Percentiles rank a stretch among this genome's conserved stretches.
phyloP scores from a whole-genome alignment of 2,329 filamentous ascomycete genomes.

The Fusarium sp. region DNA sequence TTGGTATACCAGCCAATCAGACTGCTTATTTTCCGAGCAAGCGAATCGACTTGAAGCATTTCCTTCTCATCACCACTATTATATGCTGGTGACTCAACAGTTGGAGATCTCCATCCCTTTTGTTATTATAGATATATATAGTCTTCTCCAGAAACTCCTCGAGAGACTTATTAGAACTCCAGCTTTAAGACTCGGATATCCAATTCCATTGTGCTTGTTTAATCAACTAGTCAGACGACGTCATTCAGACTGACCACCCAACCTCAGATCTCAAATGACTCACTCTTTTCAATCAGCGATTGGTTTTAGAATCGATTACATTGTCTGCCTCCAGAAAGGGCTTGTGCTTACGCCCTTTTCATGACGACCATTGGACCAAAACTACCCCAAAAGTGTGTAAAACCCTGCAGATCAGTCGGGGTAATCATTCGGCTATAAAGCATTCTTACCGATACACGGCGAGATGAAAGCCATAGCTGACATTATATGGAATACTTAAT shows the following conservation, averaged over 20 bases:
- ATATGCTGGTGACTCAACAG: background rate
- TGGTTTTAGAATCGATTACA: no score
- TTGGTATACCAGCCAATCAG: background rate
- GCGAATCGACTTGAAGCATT: background rate
- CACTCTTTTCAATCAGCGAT: background rate
- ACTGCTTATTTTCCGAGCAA: background rate
- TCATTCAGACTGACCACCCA: background rate
- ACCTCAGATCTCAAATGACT: background rate
- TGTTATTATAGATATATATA: background rate
- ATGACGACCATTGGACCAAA: background rate
- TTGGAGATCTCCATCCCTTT: no score
- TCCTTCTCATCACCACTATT: no score
- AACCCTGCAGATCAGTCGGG: background rate
- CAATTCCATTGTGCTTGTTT: background rate
- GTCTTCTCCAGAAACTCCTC: accelerated
- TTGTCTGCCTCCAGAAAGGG: accelerated
- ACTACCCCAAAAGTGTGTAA: background rate
- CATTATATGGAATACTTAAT: accelerated
- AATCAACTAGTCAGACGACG: background rate
- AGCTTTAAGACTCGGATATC: background rate
- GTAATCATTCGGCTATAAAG: background rate
- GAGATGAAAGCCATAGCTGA: background rate
- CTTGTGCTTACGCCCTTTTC: background rate
- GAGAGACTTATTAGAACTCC: accelerated
- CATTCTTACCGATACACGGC: background rate